A percentile compares a stretch with the other conserved stretches of the same genome.
Conservation (phyloP, 2,329 filamentous ascomycete genomes). For the Colletotrichum sidae region DNA sequence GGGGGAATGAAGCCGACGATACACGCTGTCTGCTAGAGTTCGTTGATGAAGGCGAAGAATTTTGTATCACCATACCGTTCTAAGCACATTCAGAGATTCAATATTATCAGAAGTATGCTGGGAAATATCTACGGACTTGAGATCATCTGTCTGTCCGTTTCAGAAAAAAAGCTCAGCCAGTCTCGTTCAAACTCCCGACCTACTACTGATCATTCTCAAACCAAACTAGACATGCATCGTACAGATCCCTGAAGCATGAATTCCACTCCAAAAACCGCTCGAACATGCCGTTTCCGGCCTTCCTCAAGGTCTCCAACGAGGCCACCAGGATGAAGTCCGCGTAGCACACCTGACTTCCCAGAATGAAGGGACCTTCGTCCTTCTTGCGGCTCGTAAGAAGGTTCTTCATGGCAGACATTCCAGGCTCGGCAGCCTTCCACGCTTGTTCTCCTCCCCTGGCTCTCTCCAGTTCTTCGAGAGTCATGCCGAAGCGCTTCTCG, state of each 20-base stretch:
- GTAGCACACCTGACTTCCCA: neutral
- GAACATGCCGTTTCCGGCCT: neutral
- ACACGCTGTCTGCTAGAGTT: too few species aligned
- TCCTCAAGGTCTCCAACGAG: neutral
- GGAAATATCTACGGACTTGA: too few species aligned
- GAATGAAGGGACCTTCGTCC: neutral
- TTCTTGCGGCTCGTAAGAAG: neutral
- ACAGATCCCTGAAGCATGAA: neutral
- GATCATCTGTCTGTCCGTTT: too few species aligned
- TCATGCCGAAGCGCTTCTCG: neutral
- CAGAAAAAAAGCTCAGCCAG: too few species aligned
- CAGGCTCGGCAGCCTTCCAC: neutral
- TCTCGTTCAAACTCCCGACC: too few species aligned
- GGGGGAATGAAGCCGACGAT: too few species aligned
- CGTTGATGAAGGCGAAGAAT: too few species aligned
- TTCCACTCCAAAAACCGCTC: neutral
- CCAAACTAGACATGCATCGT: neutral
- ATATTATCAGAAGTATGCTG: too few species aligned
- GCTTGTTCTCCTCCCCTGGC: neutral
- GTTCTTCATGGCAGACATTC: neutral
- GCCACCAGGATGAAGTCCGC: neutral
- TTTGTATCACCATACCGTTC: too few species aligned
- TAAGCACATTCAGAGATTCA: too few species aligned
- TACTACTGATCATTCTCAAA: neutral
- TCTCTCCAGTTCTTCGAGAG: neutral